Base-by-base conservation (phyloP, 2,329 filamentous ascomycete genomes). In the Rutstroemia sp. region DNA sequence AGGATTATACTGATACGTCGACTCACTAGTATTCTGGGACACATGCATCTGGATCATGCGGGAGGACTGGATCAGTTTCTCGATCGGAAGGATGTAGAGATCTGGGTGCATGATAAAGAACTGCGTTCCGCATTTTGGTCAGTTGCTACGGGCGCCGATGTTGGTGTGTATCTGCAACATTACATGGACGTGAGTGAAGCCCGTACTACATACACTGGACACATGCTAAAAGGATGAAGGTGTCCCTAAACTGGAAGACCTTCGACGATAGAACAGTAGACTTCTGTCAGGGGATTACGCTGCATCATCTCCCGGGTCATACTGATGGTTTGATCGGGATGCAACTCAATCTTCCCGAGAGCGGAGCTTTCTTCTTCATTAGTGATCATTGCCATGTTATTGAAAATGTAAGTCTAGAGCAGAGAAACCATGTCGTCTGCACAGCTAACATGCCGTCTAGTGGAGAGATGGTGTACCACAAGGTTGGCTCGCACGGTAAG, bases 1-100 rank as follows among this genome's bases (percentile, higher is more conserved):
- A 10, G 37, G 30, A 47, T 23, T 37, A n/a, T 21, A 39, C 48
- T 56, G 7, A 51, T 46, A 7, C 4, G 4, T 30, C 1, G 7
- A 23, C 5, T 23, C 5, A 18, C 8, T 19, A 66, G 63, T 50
- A 70, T 78, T 3, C 70, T 77, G 18, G 73, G 75, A 2, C 75
- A 78, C 54, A 64, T 78, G 34, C 75, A 77, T 60, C 60, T 77
- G 2, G 75, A 78, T 58, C 75, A 78, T 59, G 75, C 76, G 0
- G 76, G 75, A 2, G 75, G 76, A 0, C 63, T 77, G 1, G 74
- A 77, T 49, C 69, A 76, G 52, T 78, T 78, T 47, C 41, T 70
- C 2, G 67, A 68, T 41, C 50, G 64, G 38, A 75, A 69, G 5
- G 70, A 73, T 30, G 66, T 77, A 5, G 73, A 73, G 5, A 75